Percentiles rank a stretch among this genome's conserved stretches.
Evolutionary conservation across 1,139 yeast species (phyloP).

Genomic region (Nakaseomyces delphensis): DNA sequence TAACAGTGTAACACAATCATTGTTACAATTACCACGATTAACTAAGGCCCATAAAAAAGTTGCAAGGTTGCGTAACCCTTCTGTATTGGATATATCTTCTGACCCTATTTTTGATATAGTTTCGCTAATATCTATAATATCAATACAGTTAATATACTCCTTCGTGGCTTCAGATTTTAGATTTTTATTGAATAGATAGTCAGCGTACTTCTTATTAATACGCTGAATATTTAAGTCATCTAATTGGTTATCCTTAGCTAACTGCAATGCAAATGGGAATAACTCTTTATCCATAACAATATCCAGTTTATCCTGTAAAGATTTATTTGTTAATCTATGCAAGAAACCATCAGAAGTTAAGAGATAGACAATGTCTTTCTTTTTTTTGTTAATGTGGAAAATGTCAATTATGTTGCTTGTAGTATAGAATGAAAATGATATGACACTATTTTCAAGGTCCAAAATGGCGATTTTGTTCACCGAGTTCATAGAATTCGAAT

Average conservation of each 20-base stretch:
- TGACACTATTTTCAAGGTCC: slow-evolving; percentile 59
- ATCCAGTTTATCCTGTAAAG: slow-evolving; percentile 58
- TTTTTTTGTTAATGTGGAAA: slow-evolving; percentile 41
- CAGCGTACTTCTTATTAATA: slow-evolving; percentile 64
- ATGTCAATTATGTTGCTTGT: slow-evolving; percentile 54
- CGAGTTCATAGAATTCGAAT: slow-evolving; percentile 34
- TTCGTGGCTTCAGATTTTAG: slow-evolving; percentile 61
- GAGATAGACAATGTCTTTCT: slow-evolving; percentile 40
- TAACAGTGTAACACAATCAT: slow-evolving; percentile 75
- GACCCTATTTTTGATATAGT: slow-evolving; percentile 76
- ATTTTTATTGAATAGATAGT: slow-evolving; percentile 56
- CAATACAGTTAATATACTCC: slow-evolving; percentile 52
- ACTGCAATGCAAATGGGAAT: slow-evolving; percentile 61
- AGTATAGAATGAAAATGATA: slow-evolving; percentile 62
- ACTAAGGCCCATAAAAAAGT: slow-evolving; percentile 57
- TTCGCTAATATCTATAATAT: slow-evolving; percentile 56
- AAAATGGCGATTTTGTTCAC: slow-evolving; percentile 46
- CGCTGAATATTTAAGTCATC: slow-evolving; percentile 33
- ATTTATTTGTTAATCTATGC: slow-evolving; percentile 59
- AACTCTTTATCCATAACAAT: slow-evolving; percentile 62
- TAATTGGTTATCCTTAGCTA: slow-evolving; percentile 44
- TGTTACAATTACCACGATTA: slow-evolving; percentile 44
- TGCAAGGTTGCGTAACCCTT: slow-evolving; percentile 40
- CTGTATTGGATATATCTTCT: slow-evolving; percentile 47
- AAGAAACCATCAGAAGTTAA: slow-evolving; percentile 71